phyloP scores from a whole-genome alignment of 225 moss, liverwort and hornwort genomes.

The Straminergon stramineum region DNA sequence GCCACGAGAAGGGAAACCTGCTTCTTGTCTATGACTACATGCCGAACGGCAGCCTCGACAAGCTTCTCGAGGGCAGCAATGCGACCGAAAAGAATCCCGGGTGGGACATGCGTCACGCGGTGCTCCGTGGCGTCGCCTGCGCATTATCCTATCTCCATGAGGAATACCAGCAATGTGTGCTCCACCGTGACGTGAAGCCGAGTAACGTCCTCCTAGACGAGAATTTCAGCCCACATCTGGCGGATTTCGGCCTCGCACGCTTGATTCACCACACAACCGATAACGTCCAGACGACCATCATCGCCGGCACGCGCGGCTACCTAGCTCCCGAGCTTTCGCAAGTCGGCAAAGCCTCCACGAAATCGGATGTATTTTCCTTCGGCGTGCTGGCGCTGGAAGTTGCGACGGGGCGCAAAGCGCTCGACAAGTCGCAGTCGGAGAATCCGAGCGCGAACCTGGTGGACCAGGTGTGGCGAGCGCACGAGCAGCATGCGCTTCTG shows the following conservation, averaged over 20 bases:
- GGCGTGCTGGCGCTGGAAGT: conserved; percentile 73
- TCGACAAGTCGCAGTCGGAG: conserved; percentile 38
- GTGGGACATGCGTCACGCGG: conserved; percentile 27
- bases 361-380: conserved; percentile 79
- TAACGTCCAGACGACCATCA: conserved; percentile 45
- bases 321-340: conserved; percentile 68
- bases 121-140: conserved; percentile 38
- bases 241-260: conserved; percentile 76
- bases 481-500: conserved; percentile 27
- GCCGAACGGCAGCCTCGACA: conserved; percentile 57
- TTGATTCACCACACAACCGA: conserved; percentile 63
- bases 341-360: conserved; percentile 64
- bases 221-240: conserved; percentile 36
- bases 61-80: conserved; percentile 27
- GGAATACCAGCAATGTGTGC: conserved; percentile 43
- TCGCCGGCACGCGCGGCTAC: conserved; percentile 81
- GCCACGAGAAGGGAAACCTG: conserved; percentile 45
- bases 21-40: conserved; percentile 59
- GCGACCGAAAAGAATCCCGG: background rate
- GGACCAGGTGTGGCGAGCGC: conserved; percentile 77
- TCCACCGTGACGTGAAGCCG: conserved; percentile 54
- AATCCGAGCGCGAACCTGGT: conserved; percentile 41
- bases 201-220: conserved; percentile 57
- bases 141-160: conserved; percentile 45
- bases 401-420: conserved; percentile 66